Evolutionary conservation across 257 asterid species (phyloP), one percentile per base, ranked within the genome.

Genomic region (Fraxinus pennsylvanica): DNA sequence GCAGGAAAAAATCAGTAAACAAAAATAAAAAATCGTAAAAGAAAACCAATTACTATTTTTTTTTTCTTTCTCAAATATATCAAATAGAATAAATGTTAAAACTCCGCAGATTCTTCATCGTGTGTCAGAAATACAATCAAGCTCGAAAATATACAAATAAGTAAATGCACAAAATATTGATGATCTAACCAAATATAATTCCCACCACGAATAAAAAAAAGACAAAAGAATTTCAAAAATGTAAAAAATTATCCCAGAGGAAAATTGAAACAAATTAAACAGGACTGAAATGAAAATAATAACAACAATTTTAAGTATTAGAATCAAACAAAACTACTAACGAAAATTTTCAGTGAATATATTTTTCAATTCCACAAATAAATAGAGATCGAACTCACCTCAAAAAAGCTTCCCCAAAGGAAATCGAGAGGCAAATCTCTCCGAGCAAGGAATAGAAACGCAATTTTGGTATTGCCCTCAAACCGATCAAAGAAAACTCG

Each of bases 351-450:
- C 61, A 67, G 71, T 67, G 19, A 73, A 63, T 47, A 47, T 74
- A 73, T 45, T 25, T 19, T 43, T 27, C 19, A 73, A 50, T n/a
- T 35, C 70, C 36, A 65, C 32, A 43, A 1, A 43, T 3, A 43
- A 10, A 41, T 4, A 43, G 14, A 43, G 72, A 74, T 10, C 12
- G 32, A 65, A 75, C 79, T 76, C 39, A 96, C 99, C 99, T 96
- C 90, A 71, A 96, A 92, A 82, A 93, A 96, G 78, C 88, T 89
- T 61, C 86, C 94, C 98, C 99, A 92, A 1, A 96, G 89, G 79
- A 93, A 96, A 91, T 93, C 99, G 43, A 96, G 97, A 29, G 97
- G 98, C 85, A 93, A 87, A 82, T 86, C 84, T 21, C 86, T 84
- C 74, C 97, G 88, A 45, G 88, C 89, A 19, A 93, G 89, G 74